These are phyloP conservation scores for Tillandsia leiboldiana DNA, from an alignment of 176 grass and related monocot species.

Conservation along the genomic window DNA sequence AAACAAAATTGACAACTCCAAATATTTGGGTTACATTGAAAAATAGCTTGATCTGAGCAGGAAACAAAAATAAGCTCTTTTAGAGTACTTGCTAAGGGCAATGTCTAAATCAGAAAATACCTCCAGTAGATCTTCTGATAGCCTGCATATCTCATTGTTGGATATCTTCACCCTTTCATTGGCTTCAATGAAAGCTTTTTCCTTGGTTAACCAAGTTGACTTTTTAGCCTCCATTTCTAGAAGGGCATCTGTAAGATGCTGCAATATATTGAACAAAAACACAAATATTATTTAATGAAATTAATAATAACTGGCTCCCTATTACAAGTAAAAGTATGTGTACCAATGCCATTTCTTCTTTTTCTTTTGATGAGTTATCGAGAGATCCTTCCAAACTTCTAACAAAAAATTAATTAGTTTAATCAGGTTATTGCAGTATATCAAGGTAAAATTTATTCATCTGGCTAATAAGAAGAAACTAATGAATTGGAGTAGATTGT, in stretches of 20 bases:
- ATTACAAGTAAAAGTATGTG: not conserved
- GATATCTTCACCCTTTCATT: slow-evolving; percentile 41
- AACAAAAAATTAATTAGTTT: too few relatives aligned
- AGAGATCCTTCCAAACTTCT: slow-evolving; percentile 44
- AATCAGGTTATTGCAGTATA: too few relatives aligned
- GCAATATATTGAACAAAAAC: slow-evolving; percentile 27
- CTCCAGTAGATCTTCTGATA: slow-evolving; percentile 64
- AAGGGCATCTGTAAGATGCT: slow-evolving; percentile 87
- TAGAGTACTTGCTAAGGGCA: not conserved
- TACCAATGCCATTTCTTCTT: slow-evolving; percentile 84
- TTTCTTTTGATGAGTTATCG: slow-evolving; percentile 52
- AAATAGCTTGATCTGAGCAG: not conserved
- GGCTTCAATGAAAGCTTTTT: slow-evolving; percentile 45
- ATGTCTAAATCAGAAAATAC: slow-evolving; percentile 29
- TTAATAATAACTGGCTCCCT: not conserved
- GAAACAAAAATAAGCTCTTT: not conserved
- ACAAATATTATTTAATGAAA: not conserved
- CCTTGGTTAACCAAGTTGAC: slow-evolving; percentile 45
- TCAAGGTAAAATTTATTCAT: too few relatives aligned
- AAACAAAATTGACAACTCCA: too few relatives aligned
- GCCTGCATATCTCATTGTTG: slow-evolving; percentile 38
- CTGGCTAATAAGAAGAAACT: too few relatives aligned
- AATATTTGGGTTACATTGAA: not conserved
- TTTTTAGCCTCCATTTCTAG: slow-evolving; percentile 74
- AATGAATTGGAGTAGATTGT: too few relatives aligned